Evolutionary conservation across 768 basidiomycete species (phyloP).

Genomic region (Termitomyces sp.): DNA sequence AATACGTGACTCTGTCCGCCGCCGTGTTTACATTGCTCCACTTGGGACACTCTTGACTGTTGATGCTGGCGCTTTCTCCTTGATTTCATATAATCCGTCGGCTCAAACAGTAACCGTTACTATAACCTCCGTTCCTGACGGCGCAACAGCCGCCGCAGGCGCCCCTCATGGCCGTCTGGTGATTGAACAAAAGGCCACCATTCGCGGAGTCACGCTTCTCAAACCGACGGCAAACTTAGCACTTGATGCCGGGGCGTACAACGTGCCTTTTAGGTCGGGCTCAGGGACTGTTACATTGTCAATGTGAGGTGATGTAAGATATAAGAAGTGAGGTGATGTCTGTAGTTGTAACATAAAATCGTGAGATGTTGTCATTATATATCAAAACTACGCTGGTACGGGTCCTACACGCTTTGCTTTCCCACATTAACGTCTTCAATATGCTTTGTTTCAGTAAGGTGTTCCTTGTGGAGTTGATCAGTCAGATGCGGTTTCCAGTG

Average conservation of each 20-base stretch:
- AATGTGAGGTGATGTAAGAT: conserved; percentile 3
- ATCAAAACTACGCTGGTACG: neutral
- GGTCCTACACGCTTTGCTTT: conserved; percentile 7
- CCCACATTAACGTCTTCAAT: conserved; percentile 13
- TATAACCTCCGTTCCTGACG: conserved; percentile 33
- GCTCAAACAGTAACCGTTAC: conserved; percentile 33
- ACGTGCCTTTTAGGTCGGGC: conserved; percentile 37
- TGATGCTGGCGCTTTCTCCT: conserved; percentile 48
- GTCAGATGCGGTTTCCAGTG: conserved; percentile 49
- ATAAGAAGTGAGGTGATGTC: neutral
- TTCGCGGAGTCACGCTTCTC: conserved; percentile 33
- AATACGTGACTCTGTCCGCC: conserved; percentile 40
- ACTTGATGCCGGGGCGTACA: conserved; percentile 41
- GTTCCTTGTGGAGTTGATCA: conserved; percentile 34
- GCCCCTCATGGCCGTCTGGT: conserved; percentile 42
- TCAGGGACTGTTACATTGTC: conserved; percentile 28
- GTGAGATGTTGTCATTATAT: conserved; percentile 1
- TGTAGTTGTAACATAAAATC: neutral
- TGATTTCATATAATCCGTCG: conserved; percentile 33
- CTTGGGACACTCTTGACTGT: conserved; percentile 39
- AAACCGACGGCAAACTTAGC: conserved; percentile 31
- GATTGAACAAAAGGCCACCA: conserved; percentile 34
- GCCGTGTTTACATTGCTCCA: conserved; percentile 47
- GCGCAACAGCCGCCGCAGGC: conserved; percentile 33
- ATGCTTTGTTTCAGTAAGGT: conserved; percentile 6